Evolutionary conservation across 106 monocot genomes (phyloP), one percentile per base, ranked within the genome.

Genomic region (Vanilla planifolia): DNA sequence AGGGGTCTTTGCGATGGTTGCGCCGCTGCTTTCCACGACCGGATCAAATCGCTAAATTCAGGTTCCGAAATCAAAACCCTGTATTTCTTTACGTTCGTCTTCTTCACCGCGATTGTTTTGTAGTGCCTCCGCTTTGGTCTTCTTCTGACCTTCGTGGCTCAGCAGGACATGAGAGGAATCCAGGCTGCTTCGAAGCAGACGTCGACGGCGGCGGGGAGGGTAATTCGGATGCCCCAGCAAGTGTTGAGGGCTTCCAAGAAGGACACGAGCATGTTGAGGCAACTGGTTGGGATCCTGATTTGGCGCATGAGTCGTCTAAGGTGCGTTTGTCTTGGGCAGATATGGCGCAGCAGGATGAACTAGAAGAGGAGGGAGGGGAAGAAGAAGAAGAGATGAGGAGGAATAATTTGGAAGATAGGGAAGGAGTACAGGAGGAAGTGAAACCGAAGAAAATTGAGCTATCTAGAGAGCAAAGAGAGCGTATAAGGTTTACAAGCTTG

Each of bases 381-480:
- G 37, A 37, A 37, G 32, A 53, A 11, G 53, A 22, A 30, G 15
- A 53, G 53, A n/a, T 32, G 53, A 28, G 28, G 28, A 28, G 15
- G 51, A 51, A 28, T 3, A 28, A 13, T 51, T 3, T 51, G 27
- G 14, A 51, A 26, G 13, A 8, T 2, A n/a, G 45, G 45, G 37
- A 37, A 37, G 37, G 10, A 37, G 37, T 10, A n/a, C n/a, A n/a
- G n/a, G n/a, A n/a, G n/a, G n/a, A n/a, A n/a, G 51, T 13, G 26
- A 51, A 27, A 1, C 11, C 28, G 27, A 51, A 51, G 21, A 8
- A 10, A 11, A 28, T n/a, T 13, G 70, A 62, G 70, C 29, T 70
- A 16, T 60, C 86, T 58, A 77, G 89, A 61, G 86, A 80, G 42
- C 67, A 81, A 45, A 78, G 83, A 57, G 89, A 89, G 75, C 43